Evolutionary conservation across 495 filamentous ascomycete species (phyloP).

Genomic region (Aspergillus biplanus): DNA sequence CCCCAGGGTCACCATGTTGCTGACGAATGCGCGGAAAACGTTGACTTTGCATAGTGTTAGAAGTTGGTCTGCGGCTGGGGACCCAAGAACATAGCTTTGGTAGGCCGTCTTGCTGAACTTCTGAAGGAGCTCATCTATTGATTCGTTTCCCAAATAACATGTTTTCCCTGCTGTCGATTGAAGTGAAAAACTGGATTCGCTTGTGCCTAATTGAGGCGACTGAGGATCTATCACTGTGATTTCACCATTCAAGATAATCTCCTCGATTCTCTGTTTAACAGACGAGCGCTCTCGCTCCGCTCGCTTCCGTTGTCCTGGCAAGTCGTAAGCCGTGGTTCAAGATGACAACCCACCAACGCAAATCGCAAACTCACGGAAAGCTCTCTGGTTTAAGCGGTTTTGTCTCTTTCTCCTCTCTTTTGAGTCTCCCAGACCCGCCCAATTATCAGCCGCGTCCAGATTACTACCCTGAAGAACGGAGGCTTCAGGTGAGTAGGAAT

Average conservation of each 20-base stretch:
- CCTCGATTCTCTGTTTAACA: conserved; percentile 10
- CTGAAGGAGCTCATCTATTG: conserved; percentile 22
- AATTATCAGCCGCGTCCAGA: conserved; percentile 34
- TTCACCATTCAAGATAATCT: conserved; percentile 15
- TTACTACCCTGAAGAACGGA: background rate
- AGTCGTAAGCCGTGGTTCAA: background rate
- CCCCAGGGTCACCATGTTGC: conserved; percentile 29
- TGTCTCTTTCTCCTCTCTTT: conserved; percentile 45
- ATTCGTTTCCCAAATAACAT: conserved; percentile 10
- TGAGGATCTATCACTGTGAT: conserved; percentile 1
- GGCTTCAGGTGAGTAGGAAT: background rate
- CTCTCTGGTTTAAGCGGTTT: conserved; percentile 51
- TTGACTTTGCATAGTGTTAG: conserved; percentile 47
- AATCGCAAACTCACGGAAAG: conserved; percentile 33
- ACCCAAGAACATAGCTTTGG: conserved; percentile 35
- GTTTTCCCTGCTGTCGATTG: background rate
- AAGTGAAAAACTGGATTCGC: background rate
- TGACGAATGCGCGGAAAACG: conserved; percentile 43
- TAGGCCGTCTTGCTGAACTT: conserved; percentile 34
- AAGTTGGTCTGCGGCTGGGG: conserved; percentile 43
- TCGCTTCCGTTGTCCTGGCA: conserved; percentile 28
- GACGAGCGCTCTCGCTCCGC: conserved; percentile 8
- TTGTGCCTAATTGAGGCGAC: background rate
- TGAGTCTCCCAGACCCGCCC: conserved; percentile 41
- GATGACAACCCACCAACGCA: background rate